phyloP scores from a whole-genome alignment of 352 stramenopile species.

The Thalassiosira exigua region DNA sequence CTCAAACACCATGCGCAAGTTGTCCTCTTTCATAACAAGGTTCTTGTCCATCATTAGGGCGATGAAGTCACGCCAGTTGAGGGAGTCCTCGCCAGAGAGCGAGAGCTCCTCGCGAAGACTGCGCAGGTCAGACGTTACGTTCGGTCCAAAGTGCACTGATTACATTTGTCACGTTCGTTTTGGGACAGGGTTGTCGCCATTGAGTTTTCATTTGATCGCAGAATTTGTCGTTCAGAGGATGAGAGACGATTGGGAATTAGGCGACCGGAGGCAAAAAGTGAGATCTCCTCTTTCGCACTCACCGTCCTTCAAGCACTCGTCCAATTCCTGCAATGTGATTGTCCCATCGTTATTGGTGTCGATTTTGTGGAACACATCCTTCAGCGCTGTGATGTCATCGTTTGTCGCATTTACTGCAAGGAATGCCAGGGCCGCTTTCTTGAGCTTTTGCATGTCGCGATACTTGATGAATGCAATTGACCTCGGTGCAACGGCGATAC shows the following conservation, averaged over 20 bases:
- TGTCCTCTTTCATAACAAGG: conserved; percentile 80
- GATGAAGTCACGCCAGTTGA: conserved; percentile 85
- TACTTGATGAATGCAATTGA: conserved; percentile 78
- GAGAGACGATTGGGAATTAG: not conserved
- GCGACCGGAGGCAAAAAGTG: not conserved
- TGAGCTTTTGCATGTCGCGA: conserved; percentile 83
- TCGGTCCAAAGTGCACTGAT: conserved; percentile 34
- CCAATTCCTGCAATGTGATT: conserved; percentile 80
- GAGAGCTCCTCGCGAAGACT: conserved; percentile 67
- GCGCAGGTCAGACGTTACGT: conserved; percentile 28
- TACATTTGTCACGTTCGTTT: too few species aligned
- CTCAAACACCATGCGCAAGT: conserved; percentile 83
- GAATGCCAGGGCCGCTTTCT: conserved; percentile 81
- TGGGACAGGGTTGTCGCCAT: too few species aligned
- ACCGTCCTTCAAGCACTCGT: conserved; percentile 70
- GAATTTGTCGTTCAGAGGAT: not conserved
- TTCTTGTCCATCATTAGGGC: conserved; percentile 83
- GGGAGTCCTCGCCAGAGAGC: conserved; percentile 73
- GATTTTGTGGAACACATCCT: conserved; percentile 78
- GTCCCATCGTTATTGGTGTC: conserved; percentile 74
- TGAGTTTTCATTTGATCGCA: too few species aligned
- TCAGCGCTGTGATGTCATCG: conserved; percentile 70
- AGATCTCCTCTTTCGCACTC: conserved; percentile 15
- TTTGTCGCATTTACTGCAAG: conserved; percentile 79
- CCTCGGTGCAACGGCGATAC: conserved; percentile 30